These are phyloP conservation scores for Emergomyces orientalis DNA, from an alignment of 2,329 filamentous ascomycete genomes.

Conservation along the genomic window DNA sequence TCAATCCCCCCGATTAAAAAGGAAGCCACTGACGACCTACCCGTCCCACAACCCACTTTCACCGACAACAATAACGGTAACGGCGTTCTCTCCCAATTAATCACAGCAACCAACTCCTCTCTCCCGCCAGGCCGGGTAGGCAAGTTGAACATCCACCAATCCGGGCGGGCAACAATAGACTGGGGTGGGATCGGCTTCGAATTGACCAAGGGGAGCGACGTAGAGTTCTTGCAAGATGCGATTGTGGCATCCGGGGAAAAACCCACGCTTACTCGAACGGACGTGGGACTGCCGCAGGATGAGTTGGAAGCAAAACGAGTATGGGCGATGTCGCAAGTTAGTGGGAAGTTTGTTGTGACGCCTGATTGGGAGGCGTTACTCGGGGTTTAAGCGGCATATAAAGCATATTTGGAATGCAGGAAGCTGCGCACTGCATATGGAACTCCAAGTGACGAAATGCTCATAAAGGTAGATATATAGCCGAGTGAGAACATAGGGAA, in stretches of 20 bases:
- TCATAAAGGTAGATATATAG: constrained; percentile 91
- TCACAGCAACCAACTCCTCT: constrained; percentile 31
- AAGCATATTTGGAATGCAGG: background rate
- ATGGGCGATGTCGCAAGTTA: constrained; percentile 53
- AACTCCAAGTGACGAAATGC: constrained; percentile 79
- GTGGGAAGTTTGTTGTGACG: constrained; percentile 54
- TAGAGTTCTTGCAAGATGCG: constrained; percentile 53
- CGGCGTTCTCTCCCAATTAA: constrained; percentile 24
- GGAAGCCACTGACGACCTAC: background rate
- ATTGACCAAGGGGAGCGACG: constrained; percentile 47
- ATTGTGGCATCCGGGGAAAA: constrained; percentile 33
- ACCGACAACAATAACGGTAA: constrained; percentile 9
- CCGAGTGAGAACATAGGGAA: constrained; percentile 69
- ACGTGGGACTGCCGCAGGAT: constrained; percentile 17
- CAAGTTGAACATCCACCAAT: constrained; percentile 53
- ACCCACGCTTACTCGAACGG: constrained; percentile 16
- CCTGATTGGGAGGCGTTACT: constrained; percentile 51
- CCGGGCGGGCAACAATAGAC: constrained; percentile 51
- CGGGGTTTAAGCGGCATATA: constrained; percentile 16
- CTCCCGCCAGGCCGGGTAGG: constrained; percentile 49
- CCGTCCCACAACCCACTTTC: constrained; percentile 10
- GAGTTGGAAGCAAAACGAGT: constrained; percentile 35
- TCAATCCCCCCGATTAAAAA: constrained; percentile 9
- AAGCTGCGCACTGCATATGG: background rate
- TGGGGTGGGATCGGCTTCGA: constrained; percentile 55